phyloP scores from a whole-genome alignment of 139 green algal genomes.

The Chlorella sp. region DNA sequence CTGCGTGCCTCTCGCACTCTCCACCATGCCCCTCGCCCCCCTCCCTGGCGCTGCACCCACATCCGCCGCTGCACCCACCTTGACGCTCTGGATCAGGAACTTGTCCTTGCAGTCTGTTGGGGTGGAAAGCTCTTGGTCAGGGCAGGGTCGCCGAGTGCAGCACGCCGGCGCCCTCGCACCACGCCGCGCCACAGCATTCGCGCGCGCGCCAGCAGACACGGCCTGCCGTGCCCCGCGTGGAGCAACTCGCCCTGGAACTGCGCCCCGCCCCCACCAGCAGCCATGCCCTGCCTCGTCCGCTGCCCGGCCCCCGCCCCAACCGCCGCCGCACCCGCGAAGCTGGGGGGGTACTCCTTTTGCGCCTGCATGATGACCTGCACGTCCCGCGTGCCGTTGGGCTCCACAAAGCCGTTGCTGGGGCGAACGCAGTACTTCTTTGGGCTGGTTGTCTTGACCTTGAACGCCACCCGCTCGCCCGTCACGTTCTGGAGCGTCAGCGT shows the following conservation, averaged over 20 bases:
- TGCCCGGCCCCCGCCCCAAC: not conserved
- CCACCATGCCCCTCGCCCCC: no score
- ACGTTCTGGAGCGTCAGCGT: slow-evolving; percentile 69
- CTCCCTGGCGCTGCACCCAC: no score
- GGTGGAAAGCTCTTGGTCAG: not conserved
- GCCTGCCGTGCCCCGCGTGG: no score
- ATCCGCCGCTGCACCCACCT: no score
- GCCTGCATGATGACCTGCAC: slow-evolving; percentile 71
- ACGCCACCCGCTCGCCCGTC: slow-evolving; percentile 57
- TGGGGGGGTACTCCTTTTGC: slow-evolving; percentile 50
- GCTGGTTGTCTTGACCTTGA: slow-evolving; percentile 84
- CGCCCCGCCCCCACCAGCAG: no score
- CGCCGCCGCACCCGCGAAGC: slow-evolving; percentile 30
- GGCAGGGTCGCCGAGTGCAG: not conserved
- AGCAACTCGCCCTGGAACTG: no score
- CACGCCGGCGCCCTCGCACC: not conserved
- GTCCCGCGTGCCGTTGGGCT: slow-evolving; percentile 48
- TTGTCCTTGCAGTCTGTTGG: slow-evolving; percentile 73
- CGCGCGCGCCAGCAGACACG: not conserved
- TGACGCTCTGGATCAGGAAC: slow-evolving; percentile 77
- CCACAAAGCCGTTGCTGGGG: slow-evolving; percentile 69
- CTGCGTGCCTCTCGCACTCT: no score
- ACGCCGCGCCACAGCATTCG: not conserved
- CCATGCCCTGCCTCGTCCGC: not conserved
- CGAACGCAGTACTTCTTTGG: slow-evolving; percentile 90